Percentiles rank a stretch among this genome's conserved stretches.
Evolutionary conservation across 345 rosid genomes (phyloP).

Genomic region (Orychophragmus violaceus): DNA sequence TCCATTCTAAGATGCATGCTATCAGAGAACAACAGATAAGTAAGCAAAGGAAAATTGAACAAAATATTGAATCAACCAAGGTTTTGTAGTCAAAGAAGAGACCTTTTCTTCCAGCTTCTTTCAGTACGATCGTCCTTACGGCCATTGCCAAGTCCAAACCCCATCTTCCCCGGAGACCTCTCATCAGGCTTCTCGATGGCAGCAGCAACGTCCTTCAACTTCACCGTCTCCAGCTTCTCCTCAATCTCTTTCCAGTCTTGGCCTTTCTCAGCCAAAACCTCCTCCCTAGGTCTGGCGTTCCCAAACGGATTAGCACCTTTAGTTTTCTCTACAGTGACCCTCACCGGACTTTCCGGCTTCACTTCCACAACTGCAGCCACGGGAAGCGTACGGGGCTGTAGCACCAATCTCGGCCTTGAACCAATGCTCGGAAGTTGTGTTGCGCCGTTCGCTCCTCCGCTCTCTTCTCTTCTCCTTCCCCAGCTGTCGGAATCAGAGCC

Average conservation of each 20-base stretch:
- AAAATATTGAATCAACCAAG: constrained; percentile 22
- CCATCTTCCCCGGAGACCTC: constrained; percentile 31
- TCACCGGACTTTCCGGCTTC: constrained; percentile 28
- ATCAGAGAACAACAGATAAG: neutral
- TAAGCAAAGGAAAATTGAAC: neutral
- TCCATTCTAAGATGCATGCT: neutral
- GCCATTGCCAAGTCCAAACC: constrained; percentile 43
- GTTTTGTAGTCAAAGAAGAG: constrained; percentile 17
- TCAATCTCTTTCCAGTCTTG: constrained; percentile 91
- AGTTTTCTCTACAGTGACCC: constrained; percentile 35
- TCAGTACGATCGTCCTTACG: constrained; percentile 28
- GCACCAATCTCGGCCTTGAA: constrained; percentile 58
- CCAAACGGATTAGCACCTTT: constrained; percentile 78
- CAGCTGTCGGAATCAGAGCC: constrained; percentile 60
- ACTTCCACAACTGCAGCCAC: constrained; percentile 27
- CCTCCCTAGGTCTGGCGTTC: constrained; percentile 92
- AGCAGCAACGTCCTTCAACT: constrained; percentile 37
- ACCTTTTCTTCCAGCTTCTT: constrained; percentile 55
- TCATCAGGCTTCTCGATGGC: constrained; percentile 41
- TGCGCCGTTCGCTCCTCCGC: constrained; percentile 9
- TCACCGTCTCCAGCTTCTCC: constrained; percentile 63
- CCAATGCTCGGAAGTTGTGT: neutral
- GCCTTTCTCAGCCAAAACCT: constrained; percentile 89
- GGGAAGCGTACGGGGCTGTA: constrained; percentile 73
- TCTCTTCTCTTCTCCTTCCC: constrained; percentile 74